Conservation (phyloP, 768 basidiomycete species). For the Lyophyllum atratum region DNA sequence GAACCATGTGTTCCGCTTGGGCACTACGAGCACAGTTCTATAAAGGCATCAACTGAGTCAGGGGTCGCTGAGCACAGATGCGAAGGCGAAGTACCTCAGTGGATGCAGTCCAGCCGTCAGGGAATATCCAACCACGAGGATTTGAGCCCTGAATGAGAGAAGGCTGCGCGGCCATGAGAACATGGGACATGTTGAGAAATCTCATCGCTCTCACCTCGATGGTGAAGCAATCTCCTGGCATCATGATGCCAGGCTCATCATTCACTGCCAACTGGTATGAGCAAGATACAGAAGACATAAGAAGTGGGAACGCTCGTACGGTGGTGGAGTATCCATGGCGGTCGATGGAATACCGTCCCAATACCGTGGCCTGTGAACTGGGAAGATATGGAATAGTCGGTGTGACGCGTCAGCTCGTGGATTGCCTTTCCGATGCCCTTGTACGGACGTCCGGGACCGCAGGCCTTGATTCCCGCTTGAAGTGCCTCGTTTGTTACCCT, state of each 20-base stretch:
- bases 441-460: constrained; percentile 73
- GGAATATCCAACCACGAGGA: constrained; percentile 74
- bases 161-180: constrained; percentile 46
- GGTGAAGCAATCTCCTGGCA: constrained; percentile 87
- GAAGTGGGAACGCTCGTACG: constrained; percentile 39
- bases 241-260: constrained; percentile 80
- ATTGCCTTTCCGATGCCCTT: constrained; percentile 74
- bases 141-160: constrained; percentile 75
- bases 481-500: constrained; percentile 64
- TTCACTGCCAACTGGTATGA: constrained; percentile 52
- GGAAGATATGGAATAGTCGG: constrained; percentile 60
- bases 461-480: constrained; percentile 67
- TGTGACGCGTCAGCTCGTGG: constrained; percentile 43
- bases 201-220: constrained; percentile 63
- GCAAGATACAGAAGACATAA: not conserved
- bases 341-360: constrained; percentile 74
- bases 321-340: constrained; percentile 83
- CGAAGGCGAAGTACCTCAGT: constrained; percentile 59
- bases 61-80: not conserved
- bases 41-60: not conserved
- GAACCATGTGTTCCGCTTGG: constrained; percentile 86
- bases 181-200: not conserved
- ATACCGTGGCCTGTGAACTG: constrained; percentile 90
- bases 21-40: constrained; percentile 83
- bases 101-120: constrained; percentile 93